These are phyloP conservation scores for Pneumocystis wakefieldiae DNA, from an alignment of 1,139 yeast species.

Conservation along the genomic window DNA sequence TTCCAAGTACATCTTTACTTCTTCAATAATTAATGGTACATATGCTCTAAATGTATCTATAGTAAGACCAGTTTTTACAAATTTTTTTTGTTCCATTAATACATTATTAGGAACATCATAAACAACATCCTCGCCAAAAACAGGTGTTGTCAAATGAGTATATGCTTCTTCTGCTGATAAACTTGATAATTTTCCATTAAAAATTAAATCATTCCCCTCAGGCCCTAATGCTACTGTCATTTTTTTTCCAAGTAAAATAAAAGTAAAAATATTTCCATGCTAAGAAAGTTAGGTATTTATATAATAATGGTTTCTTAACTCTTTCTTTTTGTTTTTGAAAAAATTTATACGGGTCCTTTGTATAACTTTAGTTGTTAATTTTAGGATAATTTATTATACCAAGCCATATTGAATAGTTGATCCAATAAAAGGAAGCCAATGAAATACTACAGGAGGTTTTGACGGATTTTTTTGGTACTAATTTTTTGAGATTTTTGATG, in stretches of 20 bases:
- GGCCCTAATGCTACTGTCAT: conserved; percentile 97
- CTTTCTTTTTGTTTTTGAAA: not conserved
- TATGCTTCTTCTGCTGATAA: conserved; percentile 96
- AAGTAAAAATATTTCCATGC: conserved; percentile 85
- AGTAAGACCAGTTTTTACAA: conserved; percentile 79
- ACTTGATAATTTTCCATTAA: conserved; percentile 76
- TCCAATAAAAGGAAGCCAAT: conserved; percentile 94
- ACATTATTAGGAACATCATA: conserved; percentile 90
- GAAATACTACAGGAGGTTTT: conserved; percentile 76
- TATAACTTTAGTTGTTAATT: conserved; percentile 41
- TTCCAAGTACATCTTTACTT: conserved; percentile 50
- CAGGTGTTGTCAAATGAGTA: conserved; percentile 89
- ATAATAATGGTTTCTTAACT: not conserved
- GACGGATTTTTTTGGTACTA: conserved; percentile 25
- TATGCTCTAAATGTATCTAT: conserved; percentile 69
- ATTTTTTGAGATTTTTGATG: not conserved
- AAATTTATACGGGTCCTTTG: not conserved
- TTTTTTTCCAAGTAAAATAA: conserved; percentile 70
- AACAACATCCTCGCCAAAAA: conserved; percentile 90
- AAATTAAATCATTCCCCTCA: conserved; percentile 90
- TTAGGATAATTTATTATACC: conserved; percentile 71
- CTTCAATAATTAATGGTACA: conserved; percentile 79
- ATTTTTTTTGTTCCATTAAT: conserved; percentile 96
- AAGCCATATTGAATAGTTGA: conserved; percentile 78
- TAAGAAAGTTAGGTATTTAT: not conserved